Evolutionary conservation across 495 filamentous ascomycete genomes (phyloP).

Genomic region (Hypoxylon intermedium): DNA sequence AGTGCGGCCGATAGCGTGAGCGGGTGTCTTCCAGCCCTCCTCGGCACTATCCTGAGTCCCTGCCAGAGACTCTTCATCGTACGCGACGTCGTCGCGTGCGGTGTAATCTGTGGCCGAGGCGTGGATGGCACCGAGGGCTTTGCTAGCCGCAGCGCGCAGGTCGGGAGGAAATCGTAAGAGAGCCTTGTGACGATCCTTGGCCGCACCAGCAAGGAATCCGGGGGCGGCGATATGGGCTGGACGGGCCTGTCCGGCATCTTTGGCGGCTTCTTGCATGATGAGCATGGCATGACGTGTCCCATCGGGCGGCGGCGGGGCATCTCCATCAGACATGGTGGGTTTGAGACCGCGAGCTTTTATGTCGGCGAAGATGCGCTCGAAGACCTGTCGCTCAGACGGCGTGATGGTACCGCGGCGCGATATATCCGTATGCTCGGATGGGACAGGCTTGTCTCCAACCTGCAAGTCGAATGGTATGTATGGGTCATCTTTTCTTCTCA

Average conservation of each 20-base stretch:
- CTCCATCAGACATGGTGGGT: constrained; percentile 13
- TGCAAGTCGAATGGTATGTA: constrained; percentile 49
- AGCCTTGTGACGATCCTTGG: constrained; percentile 43
- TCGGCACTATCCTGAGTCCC: constrained; percentile 37
- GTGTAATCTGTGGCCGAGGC: not conserved
- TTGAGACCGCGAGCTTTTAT: constrained; percentile 47
- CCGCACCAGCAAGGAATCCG: constrained; percentile 5
- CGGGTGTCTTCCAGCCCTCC: constrained; percentile 35
- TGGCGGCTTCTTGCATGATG: constrained; percentile 46
- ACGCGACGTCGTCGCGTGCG: constrained; percentile 3
- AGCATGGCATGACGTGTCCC: constrained; percentile 34
- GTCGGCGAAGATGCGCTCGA: constrained; percentile 66
- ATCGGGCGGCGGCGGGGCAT: not conserved
- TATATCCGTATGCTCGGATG: not conserved
- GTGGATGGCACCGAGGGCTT: constrained; percentile 44
- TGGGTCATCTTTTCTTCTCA: constrained; percentile 26
- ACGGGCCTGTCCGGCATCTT: constrained; percentile 23
- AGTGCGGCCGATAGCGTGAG: constrained; percentile 32
- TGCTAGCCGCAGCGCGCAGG: constrained; percentile 49
- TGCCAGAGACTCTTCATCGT: constrained; percentile 6
- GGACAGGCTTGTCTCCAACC: constrained; percentile 16
- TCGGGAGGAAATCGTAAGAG: constrained; percentile 50
- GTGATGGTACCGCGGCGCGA: constrained; percentile 61
- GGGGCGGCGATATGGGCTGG: constrained; percentile 20
- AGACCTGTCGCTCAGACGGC: constrained; percentile 58